These are phyloP conservation scores for Ulota crispa DNA, from an alignment of 225 moss, liverwort and hornwort species.

Conservation along the genomic window DNA sequence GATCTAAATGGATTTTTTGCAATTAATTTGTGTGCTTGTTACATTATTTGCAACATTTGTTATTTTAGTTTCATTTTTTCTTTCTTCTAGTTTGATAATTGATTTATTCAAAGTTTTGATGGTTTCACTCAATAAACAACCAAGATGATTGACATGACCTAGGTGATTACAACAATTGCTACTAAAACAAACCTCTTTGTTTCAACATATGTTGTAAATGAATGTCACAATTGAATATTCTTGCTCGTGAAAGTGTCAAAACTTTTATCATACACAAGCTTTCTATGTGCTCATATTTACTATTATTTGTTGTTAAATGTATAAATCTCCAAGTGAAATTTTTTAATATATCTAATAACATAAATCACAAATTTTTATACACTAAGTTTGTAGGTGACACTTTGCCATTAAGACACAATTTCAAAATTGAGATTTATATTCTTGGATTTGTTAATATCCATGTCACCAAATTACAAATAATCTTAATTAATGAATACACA, in stretches of 20 bases:
- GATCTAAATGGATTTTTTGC: background rate
- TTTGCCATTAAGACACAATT: background rate
- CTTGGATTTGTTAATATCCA: background rate
- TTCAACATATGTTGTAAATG: background rate
- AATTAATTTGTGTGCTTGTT: background rate
- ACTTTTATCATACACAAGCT: background rate
- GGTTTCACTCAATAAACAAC: background rate
- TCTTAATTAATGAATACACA: background rate
- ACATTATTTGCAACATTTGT: background rate
- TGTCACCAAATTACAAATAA: background rate
- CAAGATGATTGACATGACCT: background rate
- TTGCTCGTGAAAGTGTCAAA: background rate
- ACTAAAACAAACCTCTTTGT: accelerated
- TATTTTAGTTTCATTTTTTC: background rate
- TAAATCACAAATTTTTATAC: background rate
- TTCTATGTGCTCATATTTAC: background rate
- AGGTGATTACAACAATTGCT: background rate
- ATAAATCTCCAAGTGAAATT: accelerated
- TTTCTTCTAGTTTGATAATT: background rate
- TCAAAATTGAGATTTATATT: background rate
- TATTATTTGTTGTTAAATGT: accelerated
- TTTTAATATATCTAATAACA: background rate
- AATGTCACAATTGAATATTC: background rate
- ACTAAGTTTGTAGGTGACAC: background rate
- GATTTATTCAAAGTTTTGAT: background rate